Evolutionary conservation across 106 monocot genomes (phyloP).

Genomic region (Iris macrosiphon): DNA sequence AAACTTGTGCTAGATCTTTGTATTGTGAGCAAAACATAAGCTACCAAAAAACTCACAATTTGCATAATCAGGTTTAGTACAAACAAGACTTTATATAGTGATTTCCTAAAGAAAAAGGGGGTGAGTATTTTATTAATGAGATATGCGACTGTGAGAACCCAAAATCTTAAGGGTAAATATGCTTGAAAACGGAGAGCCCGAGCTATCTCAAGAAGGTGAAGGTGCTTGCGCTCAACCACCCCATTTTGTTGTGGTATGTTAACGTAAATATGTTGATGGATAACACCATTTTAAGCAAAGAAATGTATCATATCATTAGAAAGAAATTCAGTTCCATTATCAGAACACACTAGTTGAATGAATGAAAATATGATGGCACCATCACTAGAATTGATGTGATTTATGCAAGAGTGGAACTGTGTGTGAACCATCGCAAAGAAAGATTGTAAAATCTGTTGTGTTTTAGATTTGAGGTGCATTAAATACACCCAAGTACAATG

Average conservation of each 20-base stretch:
- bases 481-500: neutral
- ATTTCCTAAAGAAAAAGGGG: neutral
- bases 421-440: too few species aligned
- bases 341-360: neutral
- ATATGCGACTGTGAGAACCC: neutral
- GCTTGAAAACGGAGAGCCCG: too few species aligned
- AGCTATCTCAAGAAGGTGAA: too few species aligned
- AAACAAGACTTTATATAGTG: neutral
- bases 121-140: neutral
- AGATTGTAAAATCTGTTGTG: too few species aligned
- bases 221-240: neutral
- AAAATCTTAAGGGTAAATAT: too few species aligned
- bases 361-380: neutral
- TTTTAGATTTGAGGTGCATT: neutral
- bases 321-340: neutral
- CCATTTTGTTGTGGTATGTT: neutral
- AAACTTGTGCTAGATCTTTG: neutral
- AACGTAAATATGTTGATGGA: neutral
- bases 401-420: neutral
- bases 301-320: neutral
- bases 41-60: neutral
- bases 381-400: neutral
- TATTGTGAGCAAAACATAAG: conserved; percentile 1
- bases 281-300: neutral
- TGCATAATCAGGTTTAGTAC: neutral